Base-by-base conservation (phyloP, 2,329 filamentous ascomycete species). In the Paraphoma sp. region DNA sequence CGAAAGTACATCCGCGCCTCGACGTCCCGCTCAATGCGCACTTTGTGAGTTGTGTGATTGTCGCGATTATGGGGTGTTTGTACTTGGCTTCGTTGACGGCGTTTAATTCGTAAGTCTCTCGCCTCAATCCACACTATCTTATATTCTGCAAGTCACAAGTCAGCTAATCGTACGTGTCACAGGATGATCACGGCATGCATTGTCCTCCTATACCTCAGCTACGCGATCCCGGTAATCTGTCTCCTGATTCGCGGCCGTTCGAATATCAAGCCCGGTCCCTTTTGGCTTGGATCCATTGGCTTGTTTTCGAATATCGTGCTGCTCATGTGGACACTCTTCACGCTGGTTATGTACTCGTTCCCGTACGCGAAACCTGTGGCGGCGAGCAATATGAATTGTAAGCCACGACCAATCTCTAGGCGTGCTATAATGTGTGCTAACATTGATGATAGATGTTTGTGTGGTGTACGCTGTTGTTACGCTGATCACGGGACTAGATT, bases 261-360 rank as follows among this genome's bases (percentile, higher is more conserved):
- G 38, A 80, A 75, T 50, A 78, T 83, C 64, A 53, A 58, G 16
- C 69, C 57, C 3, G 81, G 81, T 0, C 80, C 81, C 0, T 84
- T 83, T 71, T 82, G 79, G 76, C 68, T 83, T 28, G 81, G 80
- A 1, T 72, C 70, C 5, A 41, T 81, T 42, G 81, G 81, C 1
- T 55, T 78, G 18, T 63, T 78, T 44, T 68, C 77, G 12, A 83
- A 83, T 58, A 66, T 76, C 16, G 72, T 83, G 6, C 71, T 82
- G 0, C 68, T 83, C 12, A 42, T 65, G 12, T 84, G 82, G 81
- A 83, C 81, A 0, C 38, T 78, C 29, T 82, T 84, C 60, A 82
- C 82, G 0, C 72, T 84, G 47, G 60, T 84, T 48, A 81, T 84
- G 69, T 83, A 80, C 67, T 68, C 57, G 16, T 72, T 75, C 51